These are phyloP conservation scores for Helotiales sp. DNA, from an alignment of 2,329 filamentous ascomycete genomes.

Conservation along the genomic window DNA sequence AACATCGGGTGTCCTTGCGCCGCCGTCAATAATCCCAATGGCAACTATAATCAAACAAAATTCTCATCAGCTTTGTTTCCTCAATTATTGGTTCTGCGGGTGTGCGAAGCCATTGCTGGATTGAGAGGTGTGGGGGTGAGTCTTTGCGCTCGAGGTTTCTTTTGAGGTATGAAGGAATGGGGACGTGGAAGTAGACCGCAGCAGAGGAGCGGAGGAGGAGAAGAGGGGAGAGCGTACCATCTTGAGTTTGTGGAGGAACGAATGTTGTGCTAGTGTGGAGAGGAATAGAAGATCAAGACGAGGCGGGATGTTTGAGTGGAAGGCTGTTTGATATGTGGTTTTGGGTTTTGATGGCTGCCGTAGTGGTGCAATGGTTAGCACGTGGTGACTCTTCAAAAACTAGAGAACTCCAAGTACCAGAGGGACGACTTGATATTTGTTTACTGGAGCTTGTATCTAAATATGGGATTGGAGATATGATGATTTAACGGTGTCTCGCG, in stretches of 20 bases:
- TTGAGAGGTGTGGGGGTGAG: not conserved
- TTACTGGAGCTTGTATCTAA: not conserved
- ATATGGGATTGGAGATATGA: no score
- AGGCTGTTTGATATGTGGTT: not conserved
- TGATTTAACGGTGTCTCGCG: no score
- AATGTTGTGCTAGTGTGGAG: not conserved
- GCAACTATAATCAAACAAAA: conserved; percentile 54
- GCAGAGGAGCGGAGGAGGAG: not conserved
- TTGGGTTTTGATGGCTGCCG: not conserved
- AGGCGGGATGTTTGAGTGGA: not conserved
- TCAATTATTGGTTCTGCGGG: no score
- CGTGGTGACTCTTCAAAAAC: not conserved
- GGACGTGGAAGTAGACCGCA: not conserved
- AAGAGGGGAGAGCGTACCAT: conserved; percentile 5
- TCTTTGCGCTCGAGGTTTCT: not conserved
- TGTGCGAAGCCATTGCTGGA: not conserved
- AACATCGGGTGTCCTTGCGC: conserved; percentile 98
- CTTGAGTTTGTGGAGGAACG: not conserved
- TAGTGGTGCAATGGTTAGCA: not conserved
- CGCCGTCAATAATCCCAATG: conserved; percentile 84
- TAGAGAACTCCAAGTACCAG: no score
- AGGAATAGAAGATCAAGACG: no score
- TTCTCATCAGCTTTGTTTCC: not conserved
- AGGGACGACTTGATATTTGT: not conserved
- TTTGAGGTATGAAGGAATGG: conserved; percentile 27